Conservation (phyloP, 2,329 filamentous ascomycete genomes). For the Colletotrichum kahawae region DNA sequence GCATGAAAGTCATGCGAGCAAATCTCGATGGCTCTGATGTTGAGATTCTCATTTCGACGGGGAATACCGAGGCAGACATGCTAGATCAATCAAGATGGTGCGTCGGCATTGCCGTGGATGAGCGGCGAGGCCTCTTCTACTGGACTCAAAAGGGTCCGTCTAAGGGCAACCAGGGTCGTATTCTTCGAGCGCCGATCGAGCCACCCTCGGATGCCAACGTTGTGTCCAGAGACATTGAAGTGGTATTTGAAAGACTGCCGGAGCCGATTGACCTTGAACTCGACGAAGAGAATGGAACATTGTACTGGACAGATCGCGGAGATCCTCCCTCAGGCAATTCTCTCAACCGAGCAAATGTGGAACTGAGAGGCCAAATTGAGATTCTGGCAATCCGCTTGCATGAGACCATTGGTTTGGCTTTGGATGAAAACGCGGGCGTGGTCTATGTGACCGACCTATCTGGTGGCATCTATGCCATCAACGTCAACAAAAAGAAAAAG, state of each 20-base stretch:
- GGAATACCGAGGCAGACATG: not conserved
- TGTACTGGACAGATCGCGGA: constrained; percentile 11
- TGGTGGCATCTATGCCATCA: not conserved
- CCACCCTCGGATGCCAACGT: not conserved
- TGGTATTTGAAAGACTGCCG: not conserved
- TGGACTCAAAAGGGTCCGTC: constrained; percentile 6
- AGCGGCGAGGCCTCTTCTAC: not conserved
- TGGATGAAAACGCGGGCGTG: not conserved
- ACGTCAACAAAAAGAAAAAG: not conserved
- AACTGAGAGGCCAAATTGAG: not conserved
- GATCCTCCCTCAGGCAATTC: constrained; percentile 1
- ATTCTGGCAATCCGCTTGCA: not conserved
- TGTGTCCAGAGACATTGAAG: not conserved
- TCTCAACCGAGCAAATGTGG: not conserved
- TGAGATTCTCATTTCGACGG: not conserved
- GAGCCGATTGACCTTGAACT: constrained; percentile 3
- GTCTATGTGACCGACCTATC: not conserved
- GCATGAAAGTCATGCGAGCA: constrained; percentile 7
- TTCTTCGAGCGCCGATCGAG: not conserved
- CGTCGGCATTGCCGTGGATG: constrained; percentile 3
- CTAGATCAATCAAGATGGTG: not conserved
- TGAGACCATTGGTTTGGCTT: not conserved
- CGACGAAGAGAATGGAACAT: not conserved
- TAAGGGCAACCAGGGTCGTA: not conserved
- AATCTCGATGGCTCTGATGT: not conserved